A percentile compares a stretch with the other conserved stretches of the same genome.
phyloP scores from a whole-genome alignment of 192 early-diverging fungal species.

The Podila clonocystis region DNA sequence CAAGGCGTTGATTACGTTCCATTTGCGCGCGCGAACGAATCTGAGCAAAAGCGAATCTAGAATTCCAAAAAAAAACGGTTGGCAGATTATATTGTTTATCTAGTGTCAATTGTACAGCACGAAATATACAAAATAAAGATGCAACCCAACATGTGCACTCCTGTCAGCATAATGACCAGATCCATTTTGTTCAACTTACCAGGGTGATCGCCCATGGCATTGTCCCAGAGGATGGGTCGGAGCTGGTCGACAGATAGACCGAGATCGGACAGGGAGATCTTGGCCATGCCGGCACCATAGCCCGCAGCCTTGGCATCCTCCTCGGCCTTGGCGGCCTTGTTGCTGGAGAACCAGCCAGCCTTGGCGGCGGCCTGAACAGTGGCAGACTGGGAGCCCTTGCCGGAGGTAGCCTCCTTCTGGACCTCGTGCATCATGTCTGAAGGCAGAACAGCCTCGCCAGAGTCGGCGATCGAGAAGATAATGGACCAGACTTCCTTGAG shows the following conservation, averaged over 20 bases:
- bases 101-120: background rate
- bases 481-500: conserved; percentile 15
- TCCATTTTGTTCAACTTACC: background rate
- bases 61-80: background rate
- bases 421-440: conserved; percentile 15
- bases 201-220: conserved; percentile 13
- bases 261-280: conserved; percentile 12
- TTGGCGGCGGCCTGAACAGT: conserved; percentile 14
- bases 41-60: conserved; percentile 64
- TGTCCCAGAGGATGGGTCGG: conserved; percentile 14
- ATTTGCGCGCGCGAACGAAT: conserved; percentile 89
- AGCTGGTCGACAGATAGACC: conserved; percentile 19
- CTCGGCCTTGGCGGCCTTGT: conserved; percentile 14
- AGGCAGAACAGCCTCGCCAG: conserved; percentile 19
- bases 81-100: no score
- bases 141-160: no score
- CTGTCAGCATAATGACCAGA: background rate
- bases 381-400: background rate
- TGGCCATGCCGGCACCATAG: conserved; percentile 21
- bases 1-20: conserved; percentile 77
- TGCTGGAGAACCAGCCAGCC: conserved; percentile 17
- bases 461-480: conserved; percentile 23
- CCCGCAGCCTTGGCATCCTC: conserved; percentile 12
- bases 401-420: conserved; percentile 7
- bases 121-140: background rate